Conservation (phyloP, 345 rosid genomes). For the Bruguiera sexangula region DNA sequence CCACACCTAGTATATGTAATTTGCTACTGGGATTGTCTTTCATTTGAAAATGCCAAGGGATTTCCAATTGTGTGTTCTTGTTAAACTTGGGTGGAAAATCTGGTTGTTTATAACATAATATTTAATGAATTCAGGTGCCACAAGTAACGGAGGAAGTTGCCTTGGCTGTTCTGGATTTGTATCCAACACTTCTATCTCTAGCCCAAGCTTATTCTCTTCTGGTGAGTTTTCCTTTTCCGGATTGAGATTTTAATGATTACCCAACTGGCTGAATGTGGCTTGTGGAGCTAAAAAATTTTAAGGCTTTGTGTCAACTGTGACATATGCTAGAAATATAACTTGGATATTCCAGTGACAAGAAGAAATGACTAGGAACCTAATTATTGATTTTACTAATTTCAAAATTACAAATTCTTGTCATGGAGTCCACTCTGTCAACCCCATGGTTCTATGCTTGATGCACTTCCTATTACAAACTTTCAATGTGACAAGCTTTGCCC, state of each 20-base stretch:
- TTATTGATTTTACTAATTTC: too few relatives aligned
- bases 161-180: slow-evolving; percentile 63
- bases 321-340: too few relatives aligned
- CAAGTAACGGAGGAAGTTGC: slow-evolving; percentile 85
- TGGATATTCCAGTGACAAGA: too few relatives aligned
- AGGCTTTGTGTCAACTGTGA: background rate
- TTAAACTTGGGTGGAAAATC: background rate
- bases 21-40: too few relatives aligned
- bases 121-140: slow-evolving; percentile 52
- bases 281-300: background rate
- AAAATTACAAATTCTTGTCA: too few relatives aligned
- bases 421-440: too few relatives aligned
- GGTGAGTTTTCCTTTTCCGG: slow-evolving; percentile 47
- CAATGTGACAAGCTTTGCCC: too few relatives aligned
- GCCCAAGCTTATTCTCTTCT: slow-evolving; percentile 73
- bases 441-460: too few relatives aligned
- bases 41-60: background rate
- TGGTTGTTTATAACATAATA: background rate
- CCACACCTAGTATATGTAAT: too few relatives aligned
- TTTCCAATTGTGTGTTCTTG: background rate
- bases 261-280: background rate
- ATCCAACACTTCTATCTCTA: slow-evolving; percentile 79
- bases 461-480: too few relatives aligned
- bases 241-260: background rate
- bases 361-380: too few relatives aligned